These are phyloP conservation scores for Tagetes erecta DNA, from an alignment of 129 eudicot species.

Conservation along the genomic window DNA sequence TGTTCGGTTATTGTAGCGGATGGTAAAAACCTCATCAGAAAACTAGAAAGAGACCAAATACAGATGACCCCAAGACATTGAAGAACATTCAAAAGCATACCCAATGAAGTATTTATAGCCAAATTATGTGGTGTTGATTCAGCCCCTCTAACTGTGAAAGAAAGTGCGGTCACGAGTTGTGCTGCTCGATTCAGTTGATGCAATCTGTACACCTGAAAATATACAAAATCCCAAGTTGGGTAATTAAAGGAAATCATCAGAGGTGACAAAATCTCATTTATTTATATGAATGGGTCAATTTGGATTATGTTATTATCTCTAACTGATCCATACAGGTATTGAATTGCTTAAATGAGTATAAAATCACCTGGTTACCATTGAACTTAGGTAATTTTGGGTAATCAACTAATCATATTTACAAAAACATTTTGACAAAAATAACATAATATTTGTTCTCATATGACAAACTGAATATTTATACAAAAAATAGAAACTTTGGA, in stretches of 20 bases:
- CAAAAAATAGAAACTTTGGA: not conserved
- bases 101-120: constrained; percentile 84
- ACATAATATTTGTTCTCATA: not conserved
- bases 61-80: constrained; percentile 89
- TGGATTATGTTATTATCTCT: not conserved
- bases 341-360: not conserved
- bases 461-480: not conserved
- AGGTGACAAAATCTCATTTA: not conserved
- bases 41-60: constrained; percentile 96
- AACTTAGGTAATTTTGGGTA: not conserved
- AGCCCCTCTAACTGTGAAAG: constrained; percentile 92
- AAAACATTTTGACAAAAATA: not conserved
- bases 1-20: constrained; percentile 55
- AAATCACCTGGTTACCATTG: not conserved
- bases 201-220: constrained; percentile 76
- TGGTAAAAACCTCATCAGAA: constrained; percentile 79
- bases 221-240: not conserved
- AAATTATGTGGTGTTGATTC: constrained; percentile 88
- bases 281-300: not conserved
- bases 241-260: not conserved
- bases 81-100: constrained; percentile 82
- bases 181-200: constrained; percentile 97
- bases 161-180: constrained; percentile 93
- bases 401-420: not conserved
- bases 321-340: not conserved